These are phyloP conservation scores for Beauveria asiatica DNA, from an alignment of 2,329 filamentous ascomycete genomes.

Conservation along the genomic window DNA sequence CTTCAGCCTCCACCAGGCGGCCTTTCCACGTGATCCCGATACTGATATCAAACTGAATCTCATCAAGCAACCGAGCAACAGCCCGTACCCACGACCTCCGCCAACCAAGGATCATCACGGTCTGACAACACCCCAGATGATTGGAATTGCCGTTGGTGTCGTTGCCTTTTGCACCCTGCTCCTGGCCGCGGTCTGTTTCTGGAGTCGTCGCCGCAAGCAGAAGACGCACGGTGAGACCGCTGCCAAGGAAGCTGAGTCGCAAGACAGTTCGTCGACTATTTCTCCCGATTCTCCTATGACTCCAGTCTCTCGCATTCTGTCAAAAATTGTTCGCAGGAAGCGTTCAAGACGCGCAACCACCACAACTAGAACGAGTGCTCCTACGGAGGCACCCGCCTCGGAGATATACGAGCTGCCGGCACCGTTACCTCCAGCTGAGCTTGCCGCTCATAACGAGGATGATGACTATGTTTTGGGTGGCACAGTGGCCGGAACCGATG, in stretches of 20 bases:
- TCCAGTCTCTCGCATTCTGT: conserved; percentile 26
- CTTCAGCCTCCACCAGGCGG: conserved; percentile 49
- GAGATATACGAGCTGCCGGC: conserved; percentile 46
- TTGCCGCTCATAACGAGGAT: conserved; percentile 33
- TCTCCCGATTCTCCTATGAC: conserved; percentile 19
- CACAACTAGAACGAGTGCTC: conserved; percentile 19
- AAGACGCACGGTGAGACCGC: conserved; percentile 21
- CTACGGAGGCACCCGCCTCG: conserved; percentile 31
- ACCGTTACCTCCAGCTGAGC: conserved; percentile 37
- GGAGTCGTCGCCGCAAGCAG: conserved; percentile 21
- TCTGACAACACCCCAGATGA: conserved; percentile 33
- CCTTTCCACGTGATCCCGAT: conserved; percentile 36
- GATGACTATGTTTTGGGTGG: conserved; percentile 30
- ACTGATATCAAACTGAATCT: conserved; percentile 31
- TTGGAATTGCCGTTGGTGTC: conserved; percentile 38
- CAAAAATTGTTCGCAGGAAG: conserved; percentile 31
- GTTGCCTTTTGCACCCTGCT: conserved; percentile 25
- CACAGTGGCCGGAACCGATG: conserved; percentile 33
- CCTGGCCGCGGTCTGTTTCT: conserved; percentile 25
- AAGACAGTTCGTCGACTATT: conserved; percentile 29
- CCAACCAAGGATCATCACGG: conserved; percentile 14
- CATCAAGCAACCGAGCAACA: conserved; percentile 35
- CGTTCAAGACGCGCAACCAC: conserved; percentile 19
- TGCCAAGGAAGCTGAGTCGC: conserved; percentile 24
- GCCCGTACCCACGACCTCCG: conserved; percentile 36